Conservation (phyloP, 352 stramenopile species). For the Phytophthora agathidicida region DNA sequence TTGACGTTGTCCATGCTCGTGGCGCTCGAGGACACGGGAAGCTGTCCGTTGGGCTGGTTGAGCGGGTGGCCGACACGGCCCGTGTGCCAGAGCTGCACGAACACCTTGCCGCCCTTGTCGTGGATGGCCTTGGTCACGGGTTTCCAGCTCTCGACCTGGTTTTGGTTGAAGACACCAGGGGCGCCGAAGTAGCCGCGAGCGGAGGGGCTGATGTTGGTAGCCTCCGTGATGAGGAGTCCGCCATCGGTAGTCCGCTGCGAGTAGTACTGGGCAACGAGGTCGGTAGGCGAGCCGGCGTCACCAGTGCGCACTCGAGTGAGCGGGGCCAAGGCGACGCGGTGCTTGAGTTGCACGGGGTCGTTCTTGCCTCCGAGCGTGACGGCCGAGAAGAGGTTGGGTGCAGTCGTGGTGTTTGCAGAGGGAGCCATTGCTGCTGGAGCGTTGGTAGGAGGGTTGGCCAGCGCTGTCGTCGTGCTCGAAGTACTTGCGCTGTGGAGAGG, state of each 20-base stretch:
- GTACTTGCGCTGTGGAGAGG: background rate
- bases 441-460: no score
- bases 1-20: constrained; percentile 62
- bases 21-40: constrained; percentile 56
- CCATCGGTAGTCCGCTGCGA: constrained; percentile 52
- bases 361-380: constrained; percentile 50
- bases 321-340: constrained; percentile 54
- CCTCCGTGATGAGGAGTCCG: constrained; percentile 64
- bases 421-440: constrained; percentile 1
- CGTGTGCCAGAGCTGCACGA: constrained; percentile 81
- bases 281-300: constrained; percentile 35
- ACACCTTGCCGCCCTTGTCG: constrained; percentile 43
- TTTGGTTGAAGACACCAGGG: constrained; percentile 49
- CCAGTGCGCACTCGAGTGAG: constrained; percentile 47
- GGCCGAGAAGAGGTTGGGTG: constrained; percentile 52
- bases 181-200: constrained; percentile 40
- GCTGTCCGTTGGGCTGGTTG: constrained; percentile 55
- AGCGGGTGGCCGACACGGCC: constrained; percentile 69
- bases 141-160: constrained; percentile 60
- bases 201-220: constrained; percentile 55
- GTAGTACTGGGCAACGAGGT: constrained; percentile 56
- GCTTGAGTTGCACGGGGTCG: constrained; percentile 30
- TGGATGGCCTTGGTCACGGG: constrained; percentile 65
- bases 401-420: constrained; percentile 6
- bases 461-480: background rate